Evolutionary conservation across 495 filamentous ascomycete genomes (phyloP).

Genomic region (Parachaetomium inaequale): DNA sequence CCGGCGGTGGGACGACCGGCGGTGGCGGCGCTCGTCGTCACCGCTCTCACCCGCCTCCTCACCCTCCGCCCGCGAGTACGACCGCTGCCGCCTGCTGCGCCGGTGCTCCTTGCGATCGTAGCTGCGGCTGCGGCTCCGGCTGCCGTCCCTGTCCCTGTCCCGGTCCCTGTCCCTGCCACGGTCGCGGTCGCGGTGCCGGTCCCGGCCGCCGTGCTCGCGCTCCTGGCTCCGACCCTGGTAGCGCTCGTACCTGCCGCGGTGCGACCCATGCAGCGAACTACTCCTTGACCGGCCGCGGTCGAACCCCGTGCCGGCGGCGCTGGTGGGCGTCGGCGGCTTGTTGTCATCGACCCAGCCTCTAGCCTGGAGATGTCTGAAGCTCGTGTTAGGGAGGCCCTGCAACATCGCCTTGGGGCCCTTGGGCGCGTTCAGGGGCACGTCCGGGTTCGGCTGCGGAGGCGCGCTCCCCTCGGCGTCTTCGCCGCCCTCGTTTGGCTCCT

Average conservation of each 20-base stretch:
- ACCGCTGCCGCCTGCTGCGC: slow-evolving; percentile 53
- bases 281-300: slow-evolving; percentile 38
- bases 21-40: slow-evolving; percentile 47
- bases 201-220: slow-evolving; percentile 18
- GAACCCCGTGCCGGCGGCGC: slow-evolving; percentile 31
- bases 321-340: slow-evolving; percentile 35
- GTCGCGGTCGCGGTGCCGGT: slow-evolving; percentile 31
- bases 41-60: slow-evolving; percentile 43
- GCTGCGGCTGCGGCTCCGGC: slow-evolving; percentile 38
- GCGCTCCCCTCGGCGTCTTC: slow-evolving; percentile 9
- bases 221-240: slow-evolving; percentile 21
- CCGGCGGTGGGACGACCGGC: slow-evolving; percentile 46
- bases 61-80: slow-evolving; percentile 44
- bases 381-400: slow-evolving; percentile 76
- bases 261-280: slow-evolving; percentile 38
- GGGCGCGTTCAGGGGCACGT: slow-evolving; percentile 64
- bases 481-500: not conserved
- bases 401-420: slow-evolving; percentile 92
- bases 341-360: slow-evolving; percentile 44
- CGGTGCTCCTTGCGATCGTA: slow-evolving; percentile 53
- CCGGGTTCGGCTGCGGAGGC: slow-evolving; percentile 29
- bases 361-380: slow-evolving; percentile 52
- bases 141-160: slow-evolving; percentile 19
- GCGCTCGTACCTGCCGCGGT: slow-evolving; percentile 21
- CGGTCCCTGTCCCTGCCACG: slow-evolving; percentile 23